phyloP scores from a whole-genome alignment of 192 early-diverging fungal genomes.

The Phlyctochytrium arcticum region DNA sequence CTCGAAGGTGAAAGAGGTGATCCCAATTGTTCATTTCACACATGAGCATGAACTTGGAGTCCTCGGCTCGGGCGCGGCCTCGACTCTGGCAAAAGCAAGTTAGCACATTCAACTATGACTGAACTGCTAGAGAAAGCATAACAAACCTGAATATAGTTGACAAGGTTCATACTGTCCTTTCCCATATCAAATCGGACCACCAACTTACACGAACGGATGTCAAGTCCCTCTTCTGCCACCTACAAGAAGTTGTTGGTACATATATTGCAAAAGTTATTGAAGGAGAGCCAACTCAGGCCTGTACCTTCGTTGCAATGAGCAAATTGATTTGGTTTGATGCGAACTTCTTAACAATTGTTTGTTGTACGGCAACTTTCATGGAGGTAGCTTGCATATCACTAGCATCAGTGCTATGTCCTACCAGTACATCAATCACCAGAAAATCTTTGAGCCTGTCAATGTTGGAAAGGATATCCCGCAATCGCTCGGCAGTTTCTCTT shows the following conservation, averaged over 20 bases:
- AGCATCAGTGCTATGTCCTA: slow-evolving; percentile 50
- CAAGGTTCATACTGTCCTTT: slow-evolving; percentile 31
- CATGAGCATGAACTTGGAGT: slow-evolving; percentile 71
- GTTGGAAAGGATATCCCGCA: slow-evolving; percentile 44
- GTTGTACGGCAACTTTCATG: slow-evolving; percentile 45
- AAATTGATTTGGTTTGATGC: slow-evolving; percentile 65
- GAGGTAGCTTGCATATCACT: slow-evolving; percentile 3
- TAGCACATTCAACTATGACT: slow-evolving; percentile 39
- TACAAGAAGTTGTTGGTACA: too few relatives aligned
- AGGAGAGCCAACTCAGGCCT: not conserved
- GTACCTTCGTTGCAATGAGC: slow-evolving; percentile 76
- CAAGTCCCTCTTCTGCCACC: slow-evolving; percentile 94
- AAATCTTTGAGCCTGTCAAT: slow-evolving; percentile 50
- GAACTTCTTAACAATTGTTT: slow-evolving; percentile 63
- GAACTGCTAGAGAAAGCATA: not conserved
- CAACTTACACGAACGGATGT: slow-evolving; percentile 87
- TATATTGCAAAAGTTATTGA: too few relatives aligned
- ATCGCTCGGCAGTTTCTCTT: slow-evolving; percentile 65
- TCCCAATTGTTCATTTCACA: slow-evolving; percentile 25
- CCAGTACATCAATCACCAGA: slow-evolving; percentile 42
- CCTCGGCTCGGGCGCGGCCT: slow-evolving; percentile 69
- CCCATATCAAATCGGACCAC: slow-evolving; percentile 63
- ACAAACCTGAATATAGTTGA: slow-evolving; percentile 53
- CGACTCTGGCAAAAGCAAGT: slow-evolving; percentile 71
- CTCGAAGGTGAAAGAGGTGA: slow-evolving; percentile 6